Conservation (phyloP, 148 eudicot genomes). For the Diospyros lotus region DNA sequence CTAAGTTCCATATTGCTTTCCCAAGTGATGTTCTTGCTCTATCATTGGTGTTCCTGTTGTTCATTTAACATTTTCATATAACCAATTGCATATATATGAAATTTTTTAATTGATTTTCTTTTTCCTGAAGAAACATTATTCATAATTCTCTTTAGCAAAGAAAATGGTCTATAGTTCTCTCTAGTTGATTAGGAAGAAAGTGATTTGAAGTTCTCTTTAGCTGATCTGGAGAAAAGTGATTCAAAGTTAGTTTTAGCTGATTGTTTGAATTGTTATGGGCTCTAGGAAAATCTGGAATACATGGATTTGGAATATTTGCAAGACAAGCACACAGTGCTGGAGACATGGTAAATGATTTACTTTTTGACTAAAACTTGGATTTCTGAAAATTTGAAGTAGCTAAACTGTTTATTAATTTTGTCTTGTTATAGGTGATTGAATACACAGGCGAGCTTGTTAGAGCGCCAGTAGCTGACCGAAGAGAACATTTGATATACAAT, state of each 20-base stretch:
- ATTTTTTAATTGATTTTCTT: background rate
- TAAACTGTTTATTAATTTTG: background rate
- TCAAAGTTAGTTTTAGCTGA: background rate
- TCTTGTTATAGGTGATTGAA: constrained; percentile 63
- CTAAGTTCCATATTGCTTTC: too few species aligned
- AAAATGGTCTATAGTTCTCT: too few species aligned
- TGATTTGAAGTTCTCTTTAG: background rate
- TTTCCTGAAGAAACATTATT: background rate
- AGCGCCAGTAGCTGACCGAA: constrained; percentile 85
- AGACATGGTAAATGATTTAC: constrained; percentile 62
- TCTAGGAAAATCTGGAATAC: constrained; percentile 91
- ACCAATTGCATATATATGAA: background rate
- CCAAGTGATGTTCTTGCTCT: too few species aligned
- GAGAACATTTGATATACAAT: constrained; percentile 85
- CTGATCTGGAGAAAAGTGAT: background rate
- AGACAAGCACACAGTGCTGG: constrained; percentile 91
- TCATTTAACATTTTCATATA: background rate
- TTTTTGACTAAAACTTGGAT: background rate
- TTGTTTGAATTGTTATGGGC: constrained; percentile 2
- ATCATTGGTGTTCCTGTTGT: background rate
- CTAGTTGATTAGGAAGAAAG: background rate
- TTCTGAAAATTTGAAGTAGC: background rate
- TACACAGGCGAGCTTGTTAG: constrained; percentile 94
- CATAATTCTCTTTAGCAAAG: background rate
- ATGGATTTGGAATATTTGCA: constrained; percentile 93